Evolutionary conservation across 352 stramenopile genomes (phyloP), one percentile per base, ranked within the genome.

Genomic region (Phytopythium boreale): DNA sequence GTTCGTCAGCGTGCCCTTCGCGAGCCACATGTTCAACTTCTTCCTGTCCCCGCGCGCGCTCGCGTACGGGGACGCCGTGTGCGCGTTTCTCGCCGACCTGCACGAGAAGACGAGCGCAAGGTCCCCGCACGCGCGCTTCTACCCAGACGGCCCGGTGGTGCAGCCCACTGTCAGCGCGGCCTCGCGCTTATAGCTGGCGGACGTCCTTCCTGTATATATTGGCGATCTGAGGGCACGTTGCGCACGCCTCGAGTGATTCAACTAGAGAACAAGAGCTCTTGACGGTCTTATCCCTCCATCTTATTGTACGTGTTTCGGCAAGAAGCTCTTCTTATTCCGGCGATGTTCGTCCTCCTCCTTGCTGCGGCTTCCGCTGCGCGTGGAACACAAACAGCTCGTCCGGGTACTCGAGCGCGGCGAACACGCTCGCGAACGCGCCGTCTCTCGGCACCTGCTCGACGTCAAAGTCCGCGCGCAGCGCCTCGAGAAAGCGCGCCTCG

Each of bases 1-100:
- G 22, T 90, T 87, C 56, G 56, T 89, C 14, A 68, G 83, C 43
- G 69, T 90, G 11, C 80, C 77, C 0, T 75, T 70, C 26, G 74
- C 79, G 12, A 75, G 76, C 31, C 81, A 90, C 72, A 82, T 81
- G 67, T 90, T 90, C 60, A 87, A 88, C 53, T 81, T 79, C 58
- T 31, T 89, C 31, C 31, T 83, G 11, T 89, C 81, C 24, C 81
- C 80, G 22, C 74, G 81, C 55, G 66, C 79, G 12, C 64, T 89
- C 17, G 81, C 79, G 9, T 76, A 84, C 62, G 64, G 67, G 11
- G 77, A 90, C 46, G 79, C 81, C 15, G 77, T 88, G 6, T 82
- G 74, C 29, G 74, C 66, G 4, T 90, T 89, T 53, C 76, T 90
- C 19, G 65, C 77, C n/a, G 76, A 87, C 31, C 62, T 84, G 14